Base-by-base conservation (phyloP, 1,284 basidiomycete species). In the Stygiomarasmius scandens region DNA sequence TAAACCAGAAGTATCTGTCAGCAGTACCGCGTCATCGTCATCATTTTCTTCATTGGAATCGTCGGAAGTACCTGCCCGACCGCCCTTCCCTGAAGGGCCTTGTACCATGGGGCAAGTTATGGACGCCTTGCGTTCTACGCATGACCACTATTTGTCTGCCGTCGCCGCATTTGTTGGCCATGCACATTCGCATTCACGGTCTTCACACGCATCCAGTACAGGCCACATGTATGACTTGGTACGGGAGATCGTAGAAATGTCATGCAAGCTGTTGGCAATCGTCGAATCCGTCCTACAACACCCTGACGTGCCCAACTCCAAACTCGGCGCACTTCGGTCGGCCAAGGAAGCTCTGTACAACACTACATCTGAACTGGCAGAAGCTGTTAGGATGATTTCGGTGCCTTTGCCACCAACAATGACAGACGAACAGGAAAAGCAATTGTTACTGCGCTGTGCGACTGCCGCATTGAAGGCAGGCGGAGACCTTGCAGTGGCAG, bases 111-210 rank as follows among this genome's bases (percentile, higher is more conserved):
- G 78, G 2, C 84, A 89, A 65, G 84, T 92, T 3, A 80, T 89
- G 71, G 86, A 89, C 54, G 82, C 84, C 3, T 77, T 93, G 25
- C 85, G 88, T 20, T 72, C 79, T 53, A 92, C 92, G 10, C 93
- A 96, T 70, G 94, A 96, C 67, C 86, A 91, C 59, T 90, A 97
- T 62, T 79, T 98, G 6, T 96, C 94, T 3, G 92, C 93, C 16
- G 94, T 98, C 66, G 96, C 96, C 11, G 95, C 95, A 2, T 96
- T 99, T 71, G 96, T 99, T 66, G 96, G 96, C 1, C 95, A 98
- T 67, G 92, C 95, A 1, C 96, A 99, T 69, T 93, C 92, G 14
- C 93, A 98, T 76, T 90, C 92, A 19, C 87, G 92, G 53, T 80
- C 85, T 23, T 92, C 92, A 19, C 94, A 97, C 71, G 92, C 95